Conservation (phyloP, 2,329 filamentous ascomycete genomes). For the Annulohypoxylon truncatum region DNA sequence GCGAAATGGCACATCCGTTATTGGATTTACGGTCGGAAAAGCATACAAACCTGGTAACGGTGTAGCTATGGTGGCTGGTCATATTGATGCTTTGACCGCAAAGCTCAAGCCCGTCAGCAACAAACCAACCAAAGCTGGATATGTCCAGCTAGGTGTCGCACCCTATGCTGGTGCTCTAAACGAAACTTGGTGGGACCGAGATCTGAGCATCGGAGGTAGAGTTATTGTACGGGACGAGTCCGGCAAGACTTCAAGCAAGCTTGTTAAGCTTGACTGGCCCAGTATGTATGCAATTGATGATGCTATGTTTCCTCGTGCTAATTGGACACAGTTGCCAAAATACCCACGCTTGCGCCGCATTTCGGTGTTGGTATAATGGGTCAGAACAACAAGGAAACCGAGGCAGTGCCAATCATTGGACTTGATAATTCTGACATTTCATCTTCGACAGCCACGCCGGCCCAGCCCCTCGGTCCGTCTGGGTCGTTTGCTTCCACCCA, state of each 20-base stretch:
- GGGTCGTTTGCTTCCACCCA: conserved; percentile 85
- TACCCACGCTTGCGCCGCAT: conserved; percentile 92
- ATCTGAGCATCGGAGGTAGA: conserved; percentile 88
- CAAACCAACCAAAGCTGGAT: conserved; percentile 86
- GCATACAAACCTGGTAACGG: conserved; percentile 88
- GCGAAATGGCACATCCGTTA: conserved; percentile 85
- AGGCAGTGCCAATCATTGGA: conserved; percentile 94
- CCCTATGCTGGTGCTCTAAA: conserved; percentile 92
- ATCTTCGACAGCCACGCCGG: conserved; percentile 49
- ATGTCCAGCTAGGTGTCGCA: conserved; percentile 88
- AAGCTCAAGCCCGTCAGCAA: conserved; percentile 91
- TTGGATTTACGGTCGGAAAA: conserved; percentile 85
- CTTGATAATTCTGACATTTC: conserved; percentile 77
- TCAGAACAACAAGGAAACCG: conserved; percentile 83
- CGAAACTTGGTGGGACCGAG: conserved; percentile 96
- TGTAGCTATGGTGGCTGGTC: conserved; percentile 87
- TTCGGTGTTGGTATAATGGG: conserved; percentile 83
- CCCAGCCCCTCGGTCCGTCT: conserved; percentile 66
- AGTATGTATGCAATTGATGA: conserved; percentile 56
- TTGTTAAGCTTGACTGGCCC: conserved; percentile 94
- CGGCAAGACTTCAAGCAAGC: conserved; percentile 80
- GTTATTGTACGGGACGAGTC: conserved; percentile 83
- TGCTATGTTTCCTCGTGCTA: conserved; percentile 22
- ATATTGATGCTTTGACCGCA: conserved; percentile 92
- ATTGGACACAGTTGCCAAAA: conserved; percentile 72